A percentile compares a stretch with the other conserved stretches of the same genome.
These are phyloP conservation scores for Botrytis deweyae DNA, from an alignment of 2,329 filamentous ascomycete species.

Conservation along the genomic window DNA sequence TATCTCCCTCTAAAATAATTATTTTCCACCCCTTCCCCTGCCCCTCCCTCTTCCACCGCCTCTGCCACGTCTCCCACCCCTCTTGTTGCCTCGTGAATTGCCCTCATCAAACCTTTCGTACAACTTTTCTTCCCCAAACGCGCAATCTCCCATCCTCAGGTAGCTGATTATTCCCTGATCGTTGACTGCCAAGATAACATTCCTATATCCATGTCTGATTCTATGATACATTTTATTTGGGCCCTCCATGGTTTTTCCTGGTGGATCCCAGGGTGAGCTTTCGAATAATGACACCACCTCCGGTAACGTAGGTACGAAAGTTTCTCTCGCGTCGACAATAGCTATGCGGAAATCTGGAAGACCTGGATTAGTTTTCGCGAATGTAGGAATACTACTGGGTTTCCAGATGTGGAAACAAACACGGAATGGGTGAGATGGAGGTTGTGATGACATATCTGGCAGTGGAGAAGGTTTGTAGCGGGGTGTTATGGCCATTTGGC, in stretches of 20 bases:
- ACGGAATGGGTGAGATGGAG: slow-evolving; percentile 56
- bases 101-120: slow-evolving; percentile 57
- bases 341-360: slow-evolving; percentile 81
- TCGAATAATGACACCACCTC: slow-evolving; percentile 72
- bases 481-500: slow-evolving; percentile 70
- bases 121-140: slow-evolving; percentile 73
- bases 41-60: slow-evolving; percentile 41
- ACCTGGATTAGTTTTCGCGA: slow-evolving; percentile 77
- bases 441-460: slow-evolving; percentile 39
- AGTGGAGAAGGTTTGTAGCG: slow-evolving; percentile 59
- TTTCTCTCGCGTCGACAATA: slow-evolving; percentile 73
- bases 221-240: slow-evolving; percentile 67
- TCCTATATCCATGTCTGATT: slow-evolving; percentile 80
- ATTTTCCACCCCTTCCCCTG: slow-evolving; percentile 32
- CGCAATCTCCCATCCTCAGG: slow-evolving; percentile 74
- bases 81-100: slow-evolving; percentile 43
- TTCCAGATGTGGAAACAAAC: slow-evolving; percentile 85
- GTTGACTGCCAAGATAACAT: slow-evolving; percentile 82
- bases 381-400: slow-evolving; percentile 55
- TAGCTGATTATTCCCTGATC: slow-evolving; percentile 91
- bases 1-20: background rate
- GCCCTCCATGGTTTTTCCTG: slow-evolving; percentile 41
- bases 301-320: slow-evolving; percentile 68
- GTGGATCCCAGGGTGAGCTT: slow-evolving; percentile 69
- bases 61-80: slow-evolving; percentile 41